Conservation (phyloP, 306 rosid genomes). For the Luffa acutangula region DNA sequence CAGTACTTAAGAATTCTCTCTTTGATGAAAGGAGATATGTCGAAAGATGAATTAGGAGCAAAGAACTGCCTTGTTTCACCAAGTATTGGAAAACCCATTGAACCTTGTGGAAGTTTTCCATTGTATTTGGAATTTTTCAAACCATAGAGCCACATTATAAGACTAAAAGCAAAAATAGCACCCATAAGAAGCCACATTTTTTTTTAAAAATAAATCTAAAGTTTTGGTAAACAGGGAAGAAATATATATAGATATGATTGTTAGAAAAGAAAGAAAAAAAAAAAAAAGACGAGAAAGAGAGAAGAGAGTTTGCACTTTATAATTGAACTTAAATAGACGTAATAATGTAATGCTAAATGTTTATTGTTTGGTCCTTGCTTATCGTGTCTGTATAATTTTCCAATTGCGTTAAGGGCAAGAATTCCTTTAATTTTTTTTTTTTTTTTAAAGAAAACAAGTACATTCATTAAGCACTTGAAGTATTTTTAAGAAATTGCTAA, state of each 20-base stretch:
- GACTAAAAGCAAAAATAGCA: constrained; percentile 25
- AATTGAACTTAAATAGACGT: too few species aligned
- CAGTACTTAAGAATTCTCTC: constrained; percentile 39
- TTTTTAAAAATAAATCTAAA: neutral
- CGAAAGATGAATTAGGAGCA: constrained; percentile 32
- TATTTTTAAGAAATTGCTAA: too few species aligned
- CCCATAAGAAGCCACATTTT: constrained; percentile 30
- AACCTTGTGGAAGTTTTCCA: constrained; percentile 66
- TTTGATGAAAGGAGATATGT: constrained; percentile 52
- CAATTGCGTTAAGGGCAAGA: too few species aligned
- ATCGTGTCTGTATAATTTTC: too few species aligned
- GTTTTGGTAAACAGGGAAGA: neutral
- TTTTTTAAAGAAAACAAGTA: too few species aligned
- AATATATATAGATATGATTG: neutral
- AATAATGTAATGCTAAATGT: too few species aligned
- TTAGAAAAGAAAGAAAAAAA: too few species aligned
- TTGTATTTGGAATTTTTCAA: constrained; percentile 53
- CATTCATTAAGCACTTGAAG: too few species aligned
- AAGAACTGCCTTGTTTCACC: constrained; percentile 63
- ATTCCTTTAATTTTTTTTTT: too few species aligned
- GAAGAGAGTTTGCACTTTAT: too few species aligned
- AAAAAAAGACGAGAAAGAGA: too few species aligned
- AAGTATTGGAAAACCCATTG: constrained; percentile 64
- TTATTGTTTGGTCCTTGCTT: too few species aligned
- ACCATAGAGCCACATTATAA: constrained; percentile 33